Conservation (phyloP, 1,139 yeast genomes). For the Candida buenavistaensis region DNA sequence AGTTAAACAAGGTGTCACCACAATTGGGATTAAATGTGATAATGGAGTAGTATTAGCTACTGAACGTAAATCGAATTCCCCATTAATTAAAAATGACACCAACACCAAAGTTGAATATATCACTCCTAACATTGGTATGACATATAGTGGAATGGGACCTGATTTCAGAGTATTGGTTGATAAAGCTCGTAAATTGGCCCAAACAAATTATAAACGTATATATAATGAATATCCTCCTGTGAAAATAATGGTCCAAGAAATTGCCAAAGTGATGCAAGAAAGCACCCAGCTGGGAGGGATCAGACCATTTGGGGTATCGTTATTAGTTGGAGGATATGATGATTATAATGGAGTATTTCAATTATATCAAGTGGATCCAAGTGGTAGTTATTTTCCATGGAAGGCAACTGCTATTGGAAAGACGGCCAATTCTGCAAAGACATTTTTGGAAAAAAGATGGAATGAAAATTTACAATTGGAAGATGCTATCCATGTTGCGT, state of each 20-base stretch:
- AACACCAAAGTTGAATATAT: slow-evolving; percentile 77
- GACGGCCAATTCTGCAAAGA: slow-evolving; percentile 91
- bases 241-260: slow-evolving; percentile 87
- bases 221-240: slow-evolving; percentile 98
- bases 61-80: slow-evolving; percentile 84
- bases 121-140: slow-evolving; percentile 96
- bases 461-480: slow-evolving; percentile 94
- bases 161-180: slow-evolving; percentile 95
- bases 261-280: slow-evolving; percentile 96
- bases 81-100: slow-evolving; percentile 72
- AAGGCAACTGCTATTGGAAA: slow-evolving; percentile 99
- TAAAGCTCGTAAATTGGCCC: slow-evolving; percentile 90
- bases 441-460: slow-evolving; percentile 97
- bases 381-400: slow-evolving; percentile 99
- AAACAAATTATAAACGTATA: slow-evolving; percentile 86
- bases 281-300: slow-evolving; percentile 98
- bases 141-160: slow-evolving; percentile 99
- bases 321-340: slow-evolving; percentile 93
- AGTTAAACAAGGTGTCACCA: slow-evolving; percentile 96
- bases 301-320: slow-evolving; percentile 95
- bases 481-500: slow-evolving; percentile 96
- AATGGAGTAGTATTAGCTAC: slow-evolving; percentile 98
- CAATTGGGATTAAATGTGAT: slow-evolving; percentile 93
- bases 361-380: slow-evolving; percentile 95
- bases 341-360: slow-evolving; percentile 72